These are phyloP conservation scores for Xylaria intraflava DNA, from an alignment of 495 filamentous ascomycete genomes.

Conservation along the genomic window DNA sequence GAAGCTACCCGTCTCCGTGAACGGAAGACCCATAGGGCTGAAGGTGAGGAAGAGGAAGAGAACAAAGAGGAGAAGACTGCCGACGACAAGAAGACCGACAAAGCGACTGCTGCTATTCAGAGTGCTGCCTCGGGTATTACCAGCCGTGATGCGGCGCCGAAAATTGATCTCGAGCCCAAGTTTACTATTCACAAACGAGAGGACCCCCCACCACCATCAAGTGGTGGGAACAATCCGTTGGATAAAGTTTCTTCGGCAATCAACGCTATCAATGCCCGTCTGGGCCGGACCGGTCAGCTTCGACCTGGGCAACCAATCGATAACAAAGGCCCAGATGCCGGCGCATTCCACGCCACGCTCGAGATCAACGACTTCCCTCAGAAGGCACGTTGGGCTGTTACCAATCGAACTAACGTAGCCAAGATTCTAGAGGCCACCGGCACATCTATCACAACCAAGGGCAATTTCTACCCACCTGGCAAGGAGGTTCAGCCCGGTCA, in stretches of 20 bases:
- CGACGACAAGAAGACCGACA: slow-evolving; percentile 54
- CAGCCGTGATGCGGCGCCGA: slow-evolving; percentile 35
- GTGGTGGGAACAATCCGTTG: slow-evolving; percentile 55
- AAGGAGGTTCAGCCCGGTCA: slow-evolving; percentile 69
- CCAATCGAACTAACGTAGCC: slow-evolving; percentile 96
- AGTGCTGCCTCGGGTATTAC: slow-evolving; percentile 52
- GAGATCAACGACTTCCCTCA: slow-evolving; percentile 99
- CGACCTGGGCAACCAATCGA: slow-evolving; percentile 92
- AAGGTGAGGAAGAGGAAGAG: slow-evolving; percentile 80
- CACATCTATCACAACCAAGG: slow-evolving; percentile 96
- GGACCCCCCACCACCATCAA: slow-evolving; percentile 45
- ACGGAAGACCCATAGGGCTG: slow-evolving; percentile 82
- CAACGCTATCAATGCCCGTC: slow-evolving; percentile 75
- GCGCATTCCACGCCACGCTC: slow-evolving; percentile 92
- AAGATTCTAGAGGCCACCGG: slow-evolving; percentile 95
- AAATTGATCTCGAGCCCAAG: slow-evolving; percentile 39
- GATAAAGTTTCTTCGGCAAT: slow-evolving; percentile 82
- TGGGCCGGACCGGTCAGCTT: slow-evolving; percentile 79
- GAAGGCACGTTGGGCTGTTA: slow-evolving; percentile 98
- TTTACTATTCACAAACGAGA: slow-evolving; percentile 71
- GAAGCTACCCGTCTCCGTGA: slow-evolving; percentile 77
- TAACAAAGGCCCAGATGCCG: slow-evolving; percentile 96
- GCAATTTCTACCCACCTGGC: slow-evolving; percentile 75
- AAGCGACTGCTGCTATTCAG: slow-evolving; percentile 57
- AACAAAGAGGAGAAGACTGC: slow-evolving; percentile 64